A percentile compares a stretch with the other conserved stretches of the same genome.
Conservation (phyloP, 345 rosid genomes). For the thale cress (Arabidopsis thaliana) region DNA sequence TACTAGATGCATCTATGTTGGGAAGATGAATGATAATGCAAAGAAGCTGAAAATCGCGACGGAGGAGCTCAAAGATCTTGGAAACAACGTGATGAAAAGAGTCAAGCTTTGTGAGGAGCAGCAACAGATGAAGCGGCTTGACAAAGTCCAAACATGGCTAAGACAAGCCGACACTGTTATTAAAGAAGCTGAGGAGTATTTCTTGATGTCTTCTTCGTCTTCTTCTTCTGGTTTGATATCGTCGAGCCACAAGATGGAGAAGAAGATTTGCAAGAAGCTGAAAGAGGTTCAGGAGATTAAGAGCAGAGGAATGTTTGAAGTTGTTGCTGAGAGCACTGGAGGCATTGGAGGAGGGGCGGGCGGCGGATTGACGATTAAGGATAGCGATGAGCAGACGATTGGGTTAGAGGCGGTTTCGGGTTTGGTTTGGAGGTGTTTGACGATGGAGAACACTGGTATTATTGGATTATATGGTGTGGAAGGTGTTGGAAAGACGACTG, state of each 20-base stretch:
- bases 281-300: conserved; percentile 40
- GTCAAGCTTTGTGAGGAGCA: conserved; percentile 45
- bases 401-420: conserved; percentile 47
- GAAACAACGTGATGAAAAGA: conserved; percentile 34
- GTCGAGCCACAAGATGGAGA: conserved; percentile 41
- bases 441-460: conserved; percentile 35
- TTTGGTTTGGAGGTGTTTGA: conserved; percentile 43
- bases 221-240: conserved; percentile 39
- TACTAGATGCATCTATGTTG: conserved; percentile 45
- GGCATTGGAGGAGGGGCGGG: conserved; percentile 31
- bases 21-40: conserved; percentile 35
- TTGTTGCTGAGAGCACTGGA: conserved; percentile 34
- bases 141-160: conserved; percentile 45
- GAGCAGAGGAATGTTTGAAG: conserved; percentile 43
- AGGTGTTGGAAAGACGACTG: conserved; percentile 55
- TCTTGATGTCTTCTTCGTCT: conserved; percentile 37
- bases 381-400: conserved; percentile 33
- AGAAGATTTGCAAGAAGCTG: conserved; percentile 39
- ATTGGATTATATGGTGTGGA: conserved; percentile 47
- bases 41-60: conserved; percentile 41
- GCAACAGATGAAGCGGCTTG: conserved; percentile 41
- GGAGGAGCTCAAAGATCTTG: conserved; percentile 43
- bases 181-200: conserved; percentile 42
- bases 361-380: conserved; percentile 13
- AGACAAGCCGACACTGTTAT: conserved; percentile 39